A percentile compares a stretch with the other conserved stretches of the same genome.
Conservation (phyloP, 1,284 basidiomycete genomes). For the Meira nashicola region DNA sequence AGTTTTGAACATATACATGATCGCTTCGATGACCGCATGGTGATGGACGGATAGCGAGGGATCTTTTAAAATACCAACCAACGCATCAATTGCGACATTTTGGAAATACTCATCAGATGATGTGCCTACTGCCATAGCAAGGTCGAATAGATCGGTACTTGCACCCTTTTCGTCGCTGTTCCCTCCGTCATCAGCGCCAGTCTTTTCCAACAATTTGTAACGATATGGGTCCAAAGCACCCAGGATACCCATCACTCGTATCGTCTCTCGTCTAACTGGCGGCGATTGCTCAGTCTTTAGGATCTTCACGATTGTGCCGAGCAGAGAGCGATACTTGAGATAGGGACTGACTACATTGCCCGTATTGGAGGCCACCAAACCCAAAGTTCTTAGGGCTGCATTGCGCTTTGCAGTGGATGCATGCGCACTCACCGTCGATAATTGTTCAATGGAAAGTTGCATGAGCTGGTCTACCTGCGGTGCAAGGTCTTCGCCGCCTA, state of each 20-base stretch:
- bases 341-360: slow-evolving; percentile 90
- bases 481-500: slow-evolving; percentile 86
- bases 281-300: slow-evolving; percentile 75
- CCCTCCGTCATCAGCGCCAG: slow-evolving; percentile 62
- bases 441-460: slow-evolving; percentile 78
- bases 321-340: slow-evolving; percentile 80
- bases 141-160: slow-evolving; percentile 60
- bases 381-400: slow-evolving; percentile 86
- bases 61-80: slow-evolving; percentile 79
- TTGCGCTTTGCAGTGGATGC: slow-evolving; percentile 67
- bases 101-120: slow-evolving; percentile 88
- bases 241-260: slow-evolving; percentile 90
- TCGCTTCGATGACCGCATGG: slow-evolving; percentile 82
- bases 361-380: slow-evolving; percentile 91
- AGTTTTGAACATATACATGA: slow-evolving; percentile 99
- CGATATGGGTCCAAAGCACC: slow-evolving; percentile 97
- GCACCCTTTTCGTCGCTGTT: slow-evolving; percentile 56
- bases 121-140: slow-evolving; percentile 57
- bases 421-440: slow-evolving; percentile 68
- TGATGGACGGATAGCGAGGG: slow-evolving; percentile 60
- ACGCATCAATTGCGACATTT: slow-evolving; percentile 84
- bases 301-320: slow-evolving; percentile 81
- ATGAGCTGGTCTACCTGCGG: slow-evolving; percentile 81
- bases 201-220: slow-evolving; percentile 72
- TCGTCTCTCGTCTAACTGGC: slow-evolving; percentile 68